phyloP scores from a whole-genome alignment of 1,284 basidiomycete species.

The Apiotrichum porosum region DNA sequence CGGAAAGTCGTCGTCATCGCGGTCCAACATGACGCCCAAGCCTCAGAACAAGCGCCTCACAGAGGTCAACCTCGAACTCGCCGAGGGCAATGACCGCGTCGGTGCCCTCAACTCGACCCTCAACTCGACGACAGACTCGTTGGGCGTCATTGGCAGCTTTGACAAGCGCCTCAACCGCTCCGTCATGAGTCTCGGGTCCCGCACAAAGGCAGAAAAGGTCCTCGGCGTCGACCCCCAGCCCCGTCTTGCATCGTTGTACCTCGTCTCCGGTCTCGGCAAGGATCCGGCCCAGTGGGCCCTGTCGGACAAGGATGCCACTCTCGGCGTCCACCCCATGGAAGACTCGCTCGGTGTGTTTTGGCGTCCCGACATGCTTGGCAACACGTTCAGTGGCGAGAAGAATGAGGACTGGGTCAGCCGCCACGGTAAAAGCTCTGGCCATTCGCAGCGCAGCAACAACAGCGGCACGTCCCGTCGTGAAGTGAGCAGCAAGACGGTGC shows the following conservation, averaged over 20 bases:
- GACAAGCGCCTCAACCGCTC: slow-evolving; percentile 17
- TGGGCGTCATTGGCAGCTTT: slow-evolving; percentile 18
- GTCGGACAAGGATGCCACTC: slow-evolving; percentile 78
- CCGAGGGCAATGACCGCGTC: slow-evolving; percentile 11
- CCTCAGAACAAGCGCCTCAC: neutral
- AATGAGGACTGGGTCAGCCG: slow-evolving; percentile 20
- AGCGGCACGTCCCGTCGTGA: slow-evolving; percentile 21
- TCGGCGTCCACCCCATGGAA: slow-evolving; percentile 76
- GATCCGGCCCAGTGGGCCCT: slow-evolving; percentile 66
- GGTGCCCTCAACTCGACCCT: slow-evolving; percentile 3
- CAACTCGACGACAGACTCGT: neutral
- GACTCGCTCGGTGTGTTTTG: slow-evolving; percentile 88
- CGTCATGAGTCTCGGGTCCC: slow-evolving; percentile 14
- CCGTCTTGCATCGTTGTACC: slow-evolving; percentile 50
- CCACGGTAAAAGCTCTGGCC: slow-evolving; percentile 28
- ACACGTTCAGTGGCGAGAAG: slow-evolving; percentile 69
- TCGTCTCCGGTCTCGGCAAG: slow-evolving; percentile 53
- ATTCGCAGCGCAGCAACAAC: slow-evolving; percentile 22
- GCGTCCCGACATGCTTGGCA: slow-evolving; percentile 88
- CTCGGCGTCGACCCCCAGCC: slow-evolving; percentile 31
- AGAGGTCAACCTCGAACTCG: neutral
- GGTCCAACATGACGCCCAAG: neutral
- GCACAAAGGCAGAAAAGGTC: slow-evolving; percentile 35
- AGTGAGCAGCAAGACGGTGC: slow-evolving; percentile 52
- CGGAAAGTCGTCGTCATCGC: neutral